Conservation (phyloP, 441 rosid species). For the Corymbia calophylla region DNA sequence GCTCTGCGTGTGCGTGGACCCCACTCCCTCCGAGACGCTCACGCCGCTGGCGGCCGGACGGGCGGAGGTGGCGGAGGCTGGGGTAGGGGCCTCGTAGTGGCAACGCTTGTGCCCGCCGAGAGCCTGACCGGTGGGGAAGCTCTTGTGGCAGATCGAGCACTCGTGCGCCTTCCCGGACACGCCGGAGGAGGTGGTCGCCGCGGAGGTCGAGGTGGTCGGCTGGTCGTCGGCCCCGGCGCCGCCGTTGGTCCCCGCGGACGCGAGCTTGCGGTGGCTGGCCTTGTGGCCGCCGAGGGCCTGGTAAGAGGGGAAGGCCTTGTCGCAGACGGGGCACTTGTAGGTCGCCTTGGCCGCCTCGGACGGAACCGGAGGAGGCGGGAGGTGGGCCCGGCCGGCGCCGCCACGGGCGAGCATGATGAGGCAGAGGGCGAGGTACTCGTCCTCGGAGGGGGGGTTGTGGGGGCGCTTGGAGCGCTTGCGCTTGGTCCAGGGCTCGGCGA, state of each 20-base stretch:
- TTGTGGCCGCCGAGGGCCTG: conserved; percentile 1
- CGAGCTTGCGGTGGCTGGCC: conserved; percentile 3
- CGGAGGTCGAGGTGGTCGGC: conserved; percentile 17
- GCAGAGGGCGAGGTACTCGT: conserved; percentile 92
- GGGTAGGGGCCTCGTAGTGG: conserved; percentile 3
- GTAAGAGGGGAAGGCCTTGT: not conserved
- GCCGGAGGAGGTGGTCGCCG: not conserved
- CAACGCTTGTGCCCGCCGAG: conserved; percentile 14
- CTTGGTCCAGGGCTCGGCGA: conserved; percentile 42
- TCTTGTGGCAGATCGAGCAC: conserved; percentile 11
- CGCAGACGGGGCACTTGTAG: not conserved
- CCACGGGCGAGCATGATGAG: conserved; percentile 94
- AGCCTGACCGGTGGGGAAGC: conserved; percentile 7
- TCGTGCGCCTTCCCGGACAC: not conserved
- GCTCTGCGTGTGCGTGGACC: not conserved
- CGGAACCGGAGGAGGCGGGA: not conserved
- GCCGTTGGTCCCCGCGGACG: not conserved
- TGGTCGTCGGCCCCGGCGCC: not conserved
- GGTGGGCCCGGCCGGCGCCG: not conserved
- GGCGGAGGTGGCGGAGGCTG: too few species aligned
- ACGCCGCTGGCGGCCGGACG: not conserved
- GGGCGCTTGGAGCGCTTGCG: conserved; percentile 79
- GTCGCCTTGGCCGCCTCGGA: not conserved
- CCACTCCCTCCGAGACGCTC: not conserved
- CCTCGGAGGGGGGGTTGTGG: conserved; percentile 55